Evolutionary conservation across 2,329 filamentous ascomycete species (phyloP), one percentile per base, ranked within the genome.

Genomic region (Hyphodiscus sp.): DNA sequence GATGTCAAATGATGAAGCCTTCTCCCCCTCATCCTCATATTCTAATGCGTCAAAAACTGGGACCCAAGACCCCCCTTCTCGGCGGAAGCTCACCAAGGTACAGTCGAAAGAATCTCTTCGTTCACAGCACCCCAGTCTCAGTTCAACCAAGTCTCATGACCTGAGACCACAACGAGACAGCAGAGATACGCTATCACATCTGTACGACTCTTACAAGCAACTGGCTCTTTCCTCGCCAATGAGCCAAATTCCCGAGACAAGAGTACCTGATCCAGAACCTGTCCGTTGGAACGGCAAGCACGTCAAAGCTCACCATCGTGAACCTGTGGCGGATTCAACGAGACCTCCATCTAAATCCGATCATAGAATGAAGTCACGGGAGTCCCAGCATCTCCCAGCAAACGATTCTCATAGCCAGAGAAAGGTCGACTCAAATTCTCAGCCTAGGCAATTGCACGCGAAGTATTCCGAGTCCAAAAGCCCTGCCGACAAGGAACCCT

Each of bases 181-280:
- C 2, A 53, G 53, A 41, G 56, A 53, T 20, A 57, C 56, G 15
- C 29, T 58, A n/a, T 47, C 59, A 18, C 50, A 60, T 10, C 20
- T 64, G 18, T 59, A 64, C 48, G 63, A 67, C 47, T 57, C 63
- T 51, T 66, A 67, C 54, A 63, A 67, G 19, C 57, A 58, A 38
- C 26, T 58, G 30, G 53, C 61, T 38, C 20, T 44, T 18, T 54
- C 60, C 33, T 52, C 58, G 10, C 56, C 52, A 38, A 65, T 64
- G 60, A 58, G 54, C 15, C 55, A 52, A 23, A 66, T 65, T 52
- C 61, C 65, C 18, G 65, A 65, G 55, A 52, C 59, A 1, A 55
- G 57, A 38, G 53, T 63, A 5, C 49, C 55, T 10, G 52, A 63
- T 45, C 44, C 15, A 18, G 41, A 43, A 1, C n/a, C n/a, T 23